Conservation (phyloP, 2,329 filamentous ascomycete genomes). For the Nannizziopsis arthrosporioides region DNA sequence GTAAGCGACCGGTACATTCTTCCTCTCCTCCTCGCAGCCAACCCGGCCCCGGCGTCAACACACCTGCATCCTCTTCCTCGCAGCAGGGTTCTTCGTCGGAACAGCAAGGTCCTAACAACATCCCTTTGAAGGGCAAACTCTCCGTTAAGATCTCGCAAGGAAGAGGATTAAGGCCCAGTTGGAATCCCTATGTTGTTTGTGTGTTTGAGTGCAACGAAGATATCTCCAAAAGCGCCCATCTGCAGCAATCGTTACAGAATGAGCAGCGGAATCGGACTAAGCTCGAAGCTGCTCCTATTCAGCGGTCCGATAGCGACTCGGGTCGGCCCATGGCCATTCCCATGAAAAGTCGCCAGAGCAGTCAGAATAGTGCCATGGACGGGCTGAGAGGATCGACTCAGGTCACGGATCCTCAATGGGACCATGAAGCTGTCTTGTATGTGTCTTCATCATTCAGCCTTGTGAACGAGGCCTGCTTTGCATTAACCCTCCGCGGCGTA, state of each 20-base stretch:
- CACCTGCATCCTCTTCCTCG: conserved; percentile 7
- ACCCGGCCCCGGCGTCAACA: conserved; percentile 16
- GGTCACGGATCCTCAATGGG: conserved; percentile 82
- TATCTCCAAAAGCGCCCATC: conserved; percentile 73
- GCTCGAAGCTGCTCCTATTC: conserved; percentile 41
- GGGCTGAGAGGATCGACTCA: conserved; percentile 48
- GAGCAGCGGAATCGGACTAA: conserved; percentile 43
- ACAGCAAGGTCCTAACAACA: conserved; percentile 48
- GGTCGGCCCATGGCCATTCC: conserved; percentile 86
- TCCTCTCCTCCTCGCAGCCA: conserved; percentile 20
- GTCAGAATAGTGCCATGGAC: conserved; percentile 75
- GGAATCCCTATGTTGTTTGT: conserved; percentile 88
- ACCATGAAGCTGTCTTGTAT: conserved; percentile 91
- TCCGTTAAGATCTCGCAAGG: conserved; percentile 82
- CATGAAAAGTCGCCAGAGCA: conserved; percentile 93
- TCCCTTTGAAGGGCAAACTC: conserved; percentile 71
- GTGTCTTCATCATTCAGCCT: background rate
- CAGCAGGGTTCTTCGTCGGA: conserved; percentile 18
- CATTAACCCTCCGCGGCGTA: conserved; percentile 8
- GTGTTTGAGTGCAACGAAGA: conserved; percentile 96
- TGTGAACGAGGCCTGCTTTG: background rate
- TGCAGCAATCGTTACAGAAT: conserved; percentile 49
- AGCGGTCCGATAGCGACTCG: conserved; percentile 65
- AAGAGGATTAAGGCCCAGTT: conserved; percentile 65
- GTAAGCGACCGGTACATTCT: conserved; percentile 16